Conservation (phyloP, 306 rosid species). For the Carpinus fangiana region DNA sequence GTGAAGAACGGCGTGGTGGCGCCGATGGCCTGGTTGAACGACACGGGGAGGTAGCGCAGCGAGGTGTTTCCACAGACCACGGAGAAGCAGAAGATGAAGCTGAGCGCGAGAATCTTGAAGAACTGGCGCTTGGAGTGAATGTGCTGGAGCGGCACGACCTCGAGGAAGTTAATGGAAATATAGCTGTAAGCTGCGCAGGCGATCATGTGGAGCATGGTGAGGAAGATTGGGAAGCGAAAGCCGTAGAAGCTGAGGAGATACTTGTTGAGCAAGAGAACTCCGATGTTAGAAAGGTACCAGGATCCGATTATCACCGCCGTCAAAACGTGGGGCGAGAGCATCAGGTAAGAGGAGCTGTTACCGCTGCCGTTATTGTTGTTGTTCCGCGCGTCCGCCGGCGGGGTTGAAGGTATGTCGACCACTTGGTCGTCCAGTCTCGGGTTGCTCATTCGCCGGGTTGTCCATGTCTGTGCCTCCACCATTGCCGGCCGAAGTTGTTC, state of each 20-base stretch:
- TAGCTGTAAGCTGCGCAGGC: conserved; percentile 75
- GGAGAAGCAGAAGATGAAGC: conserved; percentile 82
- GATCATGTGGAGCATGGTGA: conserved; percentile 95
- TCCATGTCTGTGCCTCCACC: conserved; percentile 96
- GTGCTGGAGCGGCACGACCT: conserved; percentile 73
- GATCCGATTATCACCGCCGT: conserved; percentile 63
- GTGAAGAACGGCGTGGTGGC: conserved; percentile 96
- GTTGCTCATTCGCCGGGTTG: conserved; percentile 88
- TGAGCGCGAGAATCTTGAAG: conserved; percentile 75
- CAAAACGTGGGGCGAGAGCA: conserved; percentile 34
- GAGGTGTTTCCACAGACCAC: conserved; percentile 95
- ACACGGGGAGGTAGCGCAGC: conserved; percentile 76
- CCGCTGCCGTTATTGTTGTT: conserved; percentile 1
- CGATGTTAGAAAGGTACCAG: conserved; percentile 92
- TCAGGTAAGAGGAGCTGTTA: conserved; percentile 24
- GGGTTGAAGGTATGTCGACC: conserved; percentile 73
- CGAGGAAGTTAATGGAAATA: conserved; percentile 57
- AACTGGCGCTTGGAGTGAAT: conserved; percentile 74
- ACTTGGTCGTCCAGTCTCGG: conserved; percentile 64
- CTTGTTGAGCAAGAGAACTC: conserved; percentile 87
- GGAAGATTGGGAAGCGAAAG: conserved; percentile 82
- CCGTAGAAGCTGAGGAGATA: conserved; percentile 88
- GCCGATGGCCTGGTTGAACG: conserved; percentile 91
- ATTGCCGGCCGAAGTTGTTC: conserved; percentile 26
- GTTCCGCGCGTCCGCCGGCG: conserved; percentile 56